Conservation (phyloP, 352 stramenopile species). For the Blastocystis sp. region DNA sequence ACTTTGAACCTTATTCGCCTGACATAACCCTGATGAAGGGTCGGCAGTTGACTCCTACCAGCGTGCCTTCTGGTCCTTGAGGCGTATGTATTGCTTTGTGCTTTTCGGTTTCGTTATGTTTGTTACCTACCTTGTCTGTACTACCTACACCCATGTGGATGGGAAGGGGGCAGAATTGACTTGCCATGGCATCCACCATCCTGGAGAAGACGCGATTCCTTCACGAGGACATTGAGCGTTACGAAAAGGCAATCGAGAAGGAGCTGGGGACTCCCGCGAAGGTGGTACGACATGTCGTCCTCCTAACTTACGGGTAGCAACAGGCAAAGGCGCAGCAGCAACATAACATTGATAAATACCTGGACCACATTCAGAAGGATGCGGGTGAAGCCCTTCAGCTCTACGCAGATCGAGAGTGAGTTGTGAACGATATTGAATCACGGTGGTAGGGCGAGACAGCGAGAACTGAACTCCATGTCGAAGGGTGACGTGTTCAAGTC, state of each 20-base stretch:
- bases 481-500: conserved; percentile 79
- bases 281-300: conserved; percentile 75
- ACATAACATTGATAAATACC: conserved; percentile 80
- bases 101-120: too few relatives aligned
- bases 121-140: too few relatives aligned
- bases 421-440: conserved; percentile 6
- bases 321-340: conserved; percentile 78
- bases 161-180: conserved; percentile 5
- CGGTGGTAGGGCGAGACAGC: conserved; percentile 75
- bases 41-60: too few relatives aligned
- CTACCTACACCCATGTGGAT: too few relatives aligned
- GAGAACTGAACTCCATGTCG: conserved; percentile 80
- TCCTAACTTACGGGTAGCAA: conserved; percentile 73
- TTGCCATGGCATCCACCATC: conserved; percentile 80
- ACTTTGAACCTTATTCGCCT: neutral
- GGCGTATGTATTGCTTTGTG: too few relatives aligned
- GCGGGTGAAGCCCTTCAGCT: conserved; percentile 79
- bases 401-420: conserved; percentile 79
- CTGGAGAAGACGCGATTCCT: conserved; percentile 80
- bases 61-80: too few relatives aligned
- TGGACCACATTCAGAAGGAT: conserved; percentile 77
- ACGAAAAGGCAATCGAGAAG: conserved; percentile 77
- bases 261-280: conserved; percentile 79
- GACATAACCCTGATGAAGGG: neutral
- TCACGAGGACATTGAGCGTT: conserved; percentile 79